Conservation (phyloP, 148 eudicot genomes). For the Rhododendron molle region DNA sequence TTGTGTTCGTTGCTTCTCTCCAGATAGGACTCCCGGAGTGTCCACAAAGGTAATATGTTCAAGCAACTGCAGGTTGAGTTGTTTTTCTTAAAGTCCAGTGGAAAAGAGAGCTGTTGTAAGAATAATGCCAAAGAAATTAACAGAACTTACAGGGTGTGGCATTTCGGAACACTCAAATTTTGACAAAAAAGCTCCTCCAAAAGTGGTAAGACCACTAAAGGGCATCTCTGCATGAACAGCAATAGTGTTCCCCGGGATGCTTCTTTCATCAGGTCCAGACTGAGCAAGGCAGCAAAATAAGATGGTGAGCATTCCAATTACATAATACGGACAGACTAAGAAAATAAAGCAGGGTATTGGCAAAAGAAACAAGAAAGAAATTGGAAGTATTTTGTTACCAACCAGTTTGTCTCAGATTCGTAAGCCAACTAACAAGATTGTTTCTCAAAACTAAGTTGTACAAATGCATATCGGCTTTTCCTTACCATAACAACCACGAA, state of each 20-base stretch:
- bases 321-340: neutral
- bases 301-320: neutral
- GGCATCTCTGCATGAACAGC: slow-evolving; percentile 99
- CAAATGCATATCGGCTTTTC: neutral
- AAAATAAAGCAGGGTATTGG: neutral
- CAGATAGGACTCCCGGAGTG: slow-evolving; percentile 97
- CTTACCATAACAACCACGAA: slow-evolving; percentile 93
- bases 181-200: slow-evolving; percentile 91
- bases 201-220: slow-evolving; percentile 75
- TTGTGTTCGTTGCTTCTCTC: slow-evolving; percentile 97
- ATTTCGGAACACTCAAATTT: slow-evolving; percentile 97
- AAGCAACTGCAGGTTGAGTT: slow-evolving; percentile 47
- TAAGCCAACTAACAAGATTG: neutral
- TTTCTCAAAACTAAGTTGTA: neutral
- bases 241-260: slow-evolving; percentile 93
- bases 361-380: neutral
- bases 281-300: slow-evolving; percentile 19
- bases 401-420: neutral
- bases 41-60: slow-evolving; percentile 94
- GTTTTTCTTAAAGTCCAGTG: neutral
- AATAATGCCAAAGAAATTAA: neutral
- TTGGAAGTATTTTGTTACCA: neutral
- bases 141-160: slow-evolving; percentile 84
- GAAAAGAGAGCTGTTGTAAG: neutral
- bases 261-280: slow-evolving; percentile 98